Conservation (phyloP, 306 rosid species). For the Dalbergia oliveri region DNA sequence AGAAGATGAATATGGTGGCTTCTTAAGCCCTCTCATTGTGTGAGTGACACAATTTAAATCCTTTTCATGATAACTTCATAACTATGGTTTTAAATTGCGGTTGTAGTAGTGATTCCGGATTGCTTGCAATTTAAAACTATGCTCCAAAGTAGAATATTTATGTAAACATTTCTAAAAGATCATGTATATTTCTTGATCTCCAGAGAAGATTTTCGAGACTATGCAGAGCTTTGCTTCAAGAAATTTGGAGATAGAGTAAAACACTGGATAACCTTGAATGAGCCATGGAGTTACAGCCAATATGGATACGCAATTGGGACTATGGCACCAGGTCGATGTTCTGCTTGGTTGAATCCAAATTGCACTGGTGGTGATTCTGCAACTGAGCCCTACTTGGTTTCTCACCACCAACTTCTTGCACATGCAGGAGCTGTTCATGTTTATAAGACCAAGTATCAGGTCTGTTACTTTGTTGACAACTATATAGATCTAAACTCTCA, state of each 20-base stretch:
- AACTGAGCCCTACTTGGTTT: constrained; percentile 56
- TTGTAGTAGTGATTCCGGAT: no score
- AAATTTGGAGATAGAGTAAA: constrained; percentile 71
- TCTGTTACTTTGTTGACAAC: neutral
- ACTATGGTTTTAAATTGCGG: neutral
- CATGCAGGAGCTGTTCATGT: constrained; percentile 59
- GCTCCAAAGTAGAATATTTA: neutral
- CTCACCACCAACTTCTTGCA: constrained; percentile 58
- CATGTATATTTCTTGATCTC: neutral
- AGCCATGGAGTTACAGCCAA: constrained; percentile 47
- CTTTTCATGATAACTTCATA: neutral
- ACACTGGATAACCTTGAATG: constrained; percentile 74
- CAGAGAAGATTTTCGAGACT: constrained; percentile 56
- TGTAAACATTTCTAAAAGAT: neutral
- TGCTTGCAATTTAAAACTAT: no score
- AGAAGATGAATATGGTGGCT: constrained; percentile 68
- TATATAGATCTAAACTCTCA: neutral
- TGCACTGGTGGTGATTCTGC: constrained; percentile 60
- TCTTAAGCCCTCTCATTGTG: constrained; percentile 50
- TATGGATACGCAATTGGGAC: constrained; percentile 38
- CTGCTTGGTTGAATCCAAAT: constrained; percentile 37
- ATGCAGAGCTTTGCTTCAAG: constrained; percentile 63
- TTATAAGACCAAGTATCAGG: constrained; percentile 62
- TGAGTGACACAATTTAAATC: constrained; percentile 38
- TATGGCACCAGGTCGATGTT: constrained; percentile 54